phyloP scores from a whole-genome alignment of 345 rosid species.

The Jatropha curcas region DNA sequence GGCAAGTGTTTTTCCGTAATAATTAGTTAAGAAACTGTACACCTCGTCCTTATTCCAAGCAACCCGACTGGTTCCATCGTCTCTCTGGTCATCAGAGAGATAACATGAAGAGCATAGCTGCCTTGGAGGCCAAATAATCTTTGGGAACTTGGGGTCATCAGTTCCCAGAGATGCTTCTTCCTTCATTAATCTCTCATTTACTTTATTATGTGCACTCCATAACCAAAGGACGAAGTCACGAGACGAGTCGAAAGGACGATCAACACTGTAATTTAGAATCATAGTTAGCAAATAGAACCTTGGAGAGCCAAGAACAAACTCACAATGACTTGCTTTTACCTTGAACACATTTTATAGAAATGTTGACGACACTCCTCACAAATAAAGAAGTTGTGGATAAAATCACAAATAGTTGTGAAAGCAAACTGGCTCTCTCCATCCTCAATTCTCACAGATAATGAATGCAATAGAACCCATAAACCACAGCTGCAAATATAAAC shows the following conservation, averaged over 20 bases:
- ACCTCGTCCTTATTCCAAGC: conserved; percentile 79
- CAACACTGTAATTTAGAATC: conserved; percentile 51
- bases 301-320: background rate
- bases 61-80: conserved; percentile 26
- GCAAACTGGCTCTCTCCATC: conserved; percentile 89
- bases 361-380: conserved; percentile 96
- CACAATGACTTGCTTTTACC: conserved; percentile 45
- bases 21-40: conserved; percentile 63
- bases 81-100: conserved; percentile 33
- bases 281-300: conserved; percentile 22
- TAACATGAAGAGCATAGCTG: conserved; percentile 84
- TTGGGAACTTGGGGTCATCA: conserved; percentile 88
- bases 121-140: conserved; percentile 86
- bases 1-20: conserved; percentile 67
- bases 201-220: conserved; percentile 90
- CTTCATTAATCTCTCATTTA: conserved; percentile 74
- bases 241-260: conserved; percentile 60
- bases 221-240: conserved; percentile 86
- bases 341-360: conserved; percentile 84
- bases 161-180: conserved; percentile 78
- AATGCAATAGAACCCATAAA: conserved; percentile 93
- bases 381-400: conserved; percentile 82
- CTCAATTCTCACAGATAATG: conserved; percentile 82
- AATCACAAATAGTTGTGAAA: conserved; percentile 75
- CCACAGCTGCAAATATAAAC: conserved; percentile 71